A percentile compares a stretch with the other conserved stretches of the same genome.
phyloP scores from a whole-genome alignment of 2,329 filamentous ascomycete genomes.

The Sclerotinia nivalis region DNA sequence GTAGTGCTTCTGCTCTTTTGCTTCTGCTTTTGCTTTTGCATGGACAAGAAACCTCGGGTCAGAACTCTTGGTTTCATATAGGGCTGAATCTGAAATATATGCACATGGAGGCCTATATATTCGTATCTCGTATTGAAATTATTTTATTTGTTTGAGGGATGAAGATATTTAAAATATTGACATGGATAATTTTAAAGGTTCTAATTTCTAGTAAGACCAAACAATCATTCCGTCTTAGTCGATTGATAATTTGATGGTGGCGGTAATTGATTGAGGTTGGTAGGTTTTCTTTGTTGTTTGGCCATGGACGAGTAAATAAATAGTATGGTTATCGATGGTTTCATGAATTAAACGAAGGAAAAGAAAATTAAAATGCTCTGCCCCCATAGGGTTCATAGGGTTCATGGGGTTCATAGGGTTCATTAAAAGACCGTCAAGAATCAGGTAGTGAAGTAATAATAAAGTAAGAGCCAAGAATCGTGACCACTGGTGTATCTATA shows the following conservation, averaged over 20 bases:
- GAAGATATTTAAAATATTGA: background rate
- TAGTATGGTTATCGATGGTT: background rate
- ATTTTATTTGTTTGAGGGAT: too few species aligned
- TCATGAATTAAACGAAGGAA: background rate
- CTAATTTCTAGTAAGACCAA: too few species aligned
- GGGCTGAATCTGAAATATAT: conserved; percentile 4
- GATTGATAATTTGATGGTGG: background rate
- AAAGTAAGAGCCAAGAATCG: background rate
- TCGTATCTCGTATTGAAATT: background rate
- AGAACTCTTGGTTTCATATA: background rate
- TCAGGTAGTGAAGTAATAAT: conserved; percentile 11
- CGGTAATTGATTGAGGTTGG: background rate
- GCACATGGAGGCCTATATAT: background rate
- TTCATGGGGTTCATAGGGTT: background rate
- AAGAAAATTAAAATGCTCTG: background rate
- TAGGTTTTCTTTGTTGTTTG: background rate
- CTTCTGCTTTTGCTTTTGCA: background rate
- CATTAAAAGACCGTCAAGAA: too few species aligned
- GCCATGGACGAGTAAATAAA: background rate
- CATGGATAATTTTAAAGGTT: background rate
- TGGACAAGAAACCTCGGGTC: background rate
- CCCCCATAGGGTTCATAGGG: background rate
- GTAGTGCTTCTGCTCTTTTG: background rate
- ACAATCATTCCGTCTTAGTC: background rate
- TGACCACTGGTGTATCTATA: background rate